phyloP scores from a whole-genome alignment of 2,329 filamentous ascomycete genomes.

The Xylariaceae sp. region DNA sequence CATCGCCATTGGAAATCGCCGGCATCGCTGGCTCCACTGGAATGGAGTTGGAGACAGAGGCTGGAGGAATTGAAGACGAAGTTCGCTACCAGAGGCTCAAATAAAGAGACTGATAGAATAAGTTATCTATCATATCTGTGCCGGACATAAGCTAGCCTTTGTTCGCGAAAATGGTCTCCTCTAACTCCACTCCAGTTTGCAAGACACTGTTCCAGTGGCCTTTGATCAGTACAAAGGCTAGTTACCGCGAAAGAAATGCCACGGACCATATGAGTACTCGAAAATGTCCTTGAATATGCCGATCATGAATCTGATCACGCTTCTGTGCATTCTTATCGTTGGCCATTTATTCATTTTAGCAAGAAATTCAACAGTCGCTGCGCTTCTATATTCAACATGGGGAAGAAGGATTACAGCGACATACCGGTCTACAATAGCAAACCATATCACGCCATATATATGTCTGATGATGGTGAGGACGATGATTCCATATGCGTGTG shows the following conservation, averaged over 20 bases:
- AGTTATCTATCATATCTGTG: too few species aligned
- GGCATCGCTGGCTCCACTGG: too few species aligned
- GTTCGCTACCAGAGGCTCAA: not conserved
- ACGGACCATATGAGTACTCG: conserved; percentile 9
- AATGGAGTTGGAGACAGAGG: too few species aligned
- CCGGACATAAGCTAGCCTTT: too few species aligned
- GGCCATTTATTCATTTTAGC: too few species aligned
- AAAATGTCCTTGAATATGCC: not conserved
- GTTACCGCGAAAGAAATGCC: not conserved
- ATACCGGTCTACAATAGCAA: conserved; percentile 25
- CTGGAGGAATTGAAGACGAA: not conserved
- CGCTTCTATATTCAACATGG: conserved; percentile 9
- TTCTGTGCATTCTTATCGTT: too few species aligned
- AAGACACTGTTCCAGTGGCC: not conserved
- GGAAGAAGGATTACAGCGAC: not conserved
- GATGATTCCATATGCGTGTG: conserved; percentile 37
- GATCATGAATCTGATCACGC: too few species aligned
- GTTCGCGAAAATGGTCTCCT: not conserved
- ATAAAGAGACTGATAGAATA: too few species aligned
- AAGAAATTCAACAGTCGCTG: not conserved
- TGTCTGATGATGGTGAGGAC: conserved; percentile 30
- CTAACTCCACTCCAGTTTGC: not conserved
- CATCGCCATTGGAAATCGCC: not conserved
- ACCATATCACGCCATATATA: conserved; percentile 32
- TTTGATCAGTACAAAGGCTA: conserved; percentile 8